Percentiles rank a stretch among this genome's conserved stretches.
Evolutionary conservation across 192 early-diverging fungal genomes (phyloP).

Genomic region (Coemansia sp.): DNA sequence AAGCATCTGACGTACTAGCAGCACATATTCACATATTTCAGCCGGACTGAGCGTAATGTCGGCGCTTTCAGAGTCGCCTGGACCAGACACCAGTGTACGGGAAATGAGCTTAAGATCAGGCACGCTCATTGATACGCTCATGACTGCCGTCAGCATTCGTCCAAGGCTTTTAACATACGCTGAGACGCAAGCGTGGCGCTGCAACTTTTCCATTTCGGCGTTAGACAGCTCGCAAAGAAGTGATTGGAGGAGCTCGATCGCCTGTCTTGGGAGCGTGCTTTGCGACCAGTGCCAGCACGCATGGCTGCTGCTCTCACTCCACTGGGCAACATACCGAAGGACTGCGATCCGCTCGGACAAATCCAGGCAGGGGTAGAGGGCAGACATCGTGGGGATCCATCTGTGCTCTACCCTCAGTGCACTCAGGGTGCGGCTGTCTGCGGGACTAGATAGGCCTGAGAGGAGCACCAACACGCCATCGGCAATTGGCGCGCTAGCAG

Average conservation of each 20-base stretch:
- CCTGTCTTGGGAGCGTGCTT: conserved; percentile 29
- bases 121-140: conserved; percentile 27
- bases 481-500: conserved; percentile 16
- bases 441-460: conserved; percentile 19
- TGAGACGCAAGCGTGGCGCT: conserved; percentile 8
- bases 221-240: conserved; percentile 17
- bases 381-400: conserved; percentile 29
- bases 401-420: conserved; percentile 19
- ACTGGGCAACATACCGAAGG: conserved; percentile 29
- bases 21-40: conserved; percentile 25
- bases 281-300: conserved; percentile 41
- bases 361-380: conserved; percentile 14
- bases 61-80: background rate
- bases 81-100: conserved; percentile 32
- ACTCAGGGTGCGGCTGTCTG: conserved; percentile 10
- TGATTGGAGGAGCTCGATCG: conserved; percentile 32
- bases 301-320: conserved; percentile 27
- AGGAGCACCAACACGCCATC: conserved; percentile 36
- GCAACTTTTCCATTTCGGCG: background rate
- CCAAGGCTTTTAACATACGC: conserved; percentile 19
- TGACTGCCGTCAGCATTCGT: conserved; percentile 24
- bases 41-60: background rate
- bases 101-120: conserved; percentile 34
- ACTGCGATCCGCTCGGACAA: conserved; percentile 16
- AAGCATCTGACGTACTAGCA: conserved; percentile 21